Base-by-base conservation (phyloP, 2,329 filamentous ascomycete genomes). In the Colletotrichum destructivum region DNA sequence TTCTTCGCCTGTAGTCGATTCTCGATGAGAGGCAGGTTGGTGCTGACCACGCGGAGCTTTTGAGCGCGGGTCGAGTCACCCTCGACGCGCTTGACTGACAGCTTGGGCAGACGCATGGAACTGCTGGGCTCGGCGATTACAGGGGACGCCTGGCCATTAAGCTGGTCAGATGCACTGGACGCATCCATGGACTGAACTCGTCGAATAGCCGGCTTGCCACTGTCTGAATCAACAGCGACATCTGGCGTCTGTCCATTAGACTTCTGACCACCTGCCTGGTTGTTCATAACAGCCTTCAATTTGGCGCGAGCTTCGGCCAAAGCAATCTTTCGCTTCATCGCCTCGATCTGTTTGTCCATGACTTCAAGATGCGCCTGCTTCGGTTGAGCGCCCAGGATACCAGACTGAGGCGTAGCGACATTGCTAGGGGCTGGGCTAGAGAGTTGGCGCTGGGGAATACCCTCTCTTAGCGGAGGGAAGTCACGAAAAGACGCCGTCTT, bases 261-360 rank as follows among this genome's bases (percentile, higher is more conserved):
- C 26, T 74, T 73, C 15, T 40, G 57, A 7, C 46, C 55, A 56
- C 64, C 55, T 21, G 71, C 26, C 35, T 66, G 66, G 23, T 51
- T 55, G 49, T n/a, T 71, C 59, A 71, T 62, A 31, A 63, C 60
- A 42, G 59, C 61, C 67, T 83, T 85, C 57, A 82, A 80, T 75
- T 83, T 87, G 76, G 86, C 86, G 75, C 85, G 87, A 12, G 88
- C 88, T 77, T 91, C 88, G 18, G 87, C 87, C 75, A 89, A 86
- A 2, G 88, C 88, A 75, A 91, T 90, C 74, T 82, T 87, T 44
- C 84, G 83, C 77, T 89, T 90, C 82, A 91, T 87, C 63, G 87
- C 85, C 75, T 91, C 87, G 42, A 92, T 92, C 74, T 88, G 85
- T 67, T 85, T 87, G 73, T 88, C 86, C 81, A 89, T 89, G 49